Evolutionary conservation across 164 flowering plant genomes (phyloP).

Genomic region (Nymphaea colorata): DNA sequence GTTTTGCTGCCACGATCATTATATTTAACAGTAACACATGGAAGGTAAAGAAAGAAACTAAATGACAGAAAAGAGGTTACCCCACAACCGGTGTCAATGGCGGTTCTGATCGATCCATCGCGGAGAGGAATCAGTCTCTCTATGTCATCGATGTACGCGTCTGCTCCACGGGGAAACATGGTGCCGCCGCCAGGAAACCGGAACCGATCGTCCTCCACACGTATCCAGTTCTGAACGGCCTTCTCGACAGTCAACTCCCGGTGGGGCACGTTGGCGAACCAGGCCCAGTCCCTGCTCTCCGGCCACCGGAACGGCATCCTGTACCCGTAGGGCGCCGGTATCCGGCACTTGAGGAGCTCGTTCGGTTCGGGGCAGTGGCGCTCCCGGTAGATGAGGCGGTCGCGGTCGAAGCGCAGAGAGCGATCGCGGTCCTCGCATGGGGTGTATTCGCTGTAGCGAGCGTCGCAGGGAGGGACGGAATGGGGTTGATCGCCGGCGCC

Average conservation of each 20-base stretch:
- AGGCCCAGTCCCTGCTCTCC: constrained; percentile 53
- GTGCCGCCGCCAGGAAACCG: constrained; percentile 97
- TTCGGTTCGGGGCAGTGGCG: constrained; percentile 68
- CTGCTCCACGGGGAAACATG: constrained; percentile 84
- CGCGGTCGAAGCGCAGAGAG: constrained; percentile 47
- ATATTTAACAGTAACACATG: not conserved
- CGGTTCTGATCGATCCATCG: constrained; percentile 76
- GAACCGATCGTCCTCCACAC: constrained; percentile 55
- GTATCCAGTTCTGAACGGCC: constrained; percentile 85
- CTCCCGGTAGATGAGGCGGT: constrained; percentile 53
- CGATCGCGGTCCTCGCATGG: constrained; percentile 50
- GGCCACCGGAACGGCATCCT: constrained; percentile 74
- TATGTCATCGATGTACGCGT: constrained; percentile 78
- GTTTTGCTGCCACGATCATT: not conserved
- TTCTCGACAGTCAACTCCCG: constrained; percentile 69
- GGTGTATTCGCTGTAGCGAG: constrained; percentile 51
- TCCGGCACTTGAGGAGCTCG: constrained; percentile 35
- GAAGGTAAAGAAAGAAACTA: not conserved
- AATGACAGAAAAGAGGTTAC: constrained; percentile 26
- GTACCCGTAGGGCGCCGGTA: constrained; percentile 87
- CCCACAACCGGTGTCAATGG: constrained; percentile 98
- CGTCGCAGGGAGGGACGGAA: constrained; percentile 39
- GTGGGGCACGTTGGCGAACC: constrained; percentile 91
- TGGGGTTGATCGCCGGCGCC: not conserved
- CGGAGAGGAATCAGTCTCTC: constrained; percentile 51